Evolutionary conservation across 768 basidiomycete genomes (phyloP).

Genomic region (Kwoniella botswanensis): DNA sequence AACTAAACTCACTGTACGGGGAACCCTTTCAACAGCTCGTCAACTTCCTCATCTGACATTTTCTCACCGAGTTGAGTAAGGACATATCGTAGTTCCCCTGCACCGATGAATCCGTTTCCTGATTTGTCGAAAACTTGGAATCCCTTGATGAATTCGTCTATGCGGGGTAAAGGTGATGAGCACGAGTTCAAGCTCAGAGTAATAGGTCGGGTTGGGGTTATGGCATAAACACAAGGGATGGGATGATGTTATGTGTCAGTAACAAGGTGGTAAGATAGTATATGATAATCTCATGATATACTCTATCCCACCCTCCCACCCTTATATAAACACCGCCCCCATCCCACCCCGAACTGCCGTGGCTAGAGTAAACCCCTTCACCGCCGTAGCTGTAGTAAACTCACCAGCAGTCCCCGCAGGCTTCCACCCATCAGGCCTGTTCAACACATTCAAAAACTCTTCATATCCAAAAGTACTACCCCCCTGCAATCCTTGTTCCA

Average conservation of each 20-base stretch:
- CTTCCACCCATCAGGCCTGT: constrained; percentile 95
- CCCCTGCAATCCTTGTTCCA: constrained; percentile 65
- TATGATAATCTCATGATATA: too few species aligned
- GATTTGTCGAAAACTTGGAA: constrained; percentile 99
- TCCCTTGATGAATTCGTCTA: constrained; percentile 98
- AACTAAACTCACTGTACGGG: constrained; percentile 74
- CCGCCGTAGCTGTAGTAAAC: constrained; percentile 33
- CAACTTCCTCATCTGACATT: constrained; percentile 96
- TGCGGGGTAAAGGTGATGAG: not conserved
- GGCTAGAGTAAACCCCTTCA: constrained; percentile 31
- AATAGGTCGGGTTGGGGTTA: too few species aligned
- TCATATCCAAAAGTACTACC: constrained; percentile 79
- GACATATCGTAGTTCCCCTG: constrained; percentile 88
- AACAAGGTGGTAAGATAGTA: too few species aligned
- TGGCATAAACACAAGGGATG: too few species aligned
- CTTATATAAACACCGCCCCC: not conserved
- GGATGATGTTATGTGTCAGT: too few species aligned
- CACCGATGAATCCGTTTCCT: constrained; percentile 88
- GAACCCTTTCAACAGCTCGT: constrained; percentile 94
- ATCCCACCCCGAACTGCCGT: not conserved
- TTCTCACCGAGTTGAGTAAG: constrained; percentile 97
- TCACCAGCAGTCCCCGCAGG: constrained; percentile 92
- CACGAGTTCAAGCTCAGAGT: not conserved
- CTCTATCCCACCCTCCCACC: not conserved
- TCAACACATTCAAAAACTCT: constrained; percentile 85